Conservation (phyloP, 306 rosid genomes). For the Notholithocarpus densiflorus region DNA sequence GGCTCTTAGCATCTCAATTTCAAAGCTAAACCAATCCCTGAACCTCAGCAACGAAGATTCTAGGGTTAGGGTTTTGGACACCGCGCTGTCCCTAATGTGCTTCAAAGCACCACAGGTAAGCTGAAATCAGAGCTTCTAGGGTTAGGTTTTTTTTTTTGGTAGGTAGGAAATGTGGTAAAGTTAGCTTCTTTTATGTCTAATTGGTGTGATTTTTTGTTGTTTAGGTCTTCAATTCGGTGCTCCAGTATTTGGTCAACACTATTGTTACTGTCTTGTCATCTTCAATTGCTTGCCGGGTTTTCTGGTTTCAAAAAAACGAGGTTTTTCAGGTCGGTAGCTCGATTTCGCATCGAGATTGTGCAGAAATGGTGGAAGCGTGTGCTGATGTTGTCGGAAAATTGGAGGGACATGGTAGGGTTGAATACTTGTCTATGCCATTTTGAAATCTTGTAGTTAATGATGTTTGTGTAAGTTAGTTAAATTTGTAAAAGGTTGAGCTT, state of each 20-base stretch:
- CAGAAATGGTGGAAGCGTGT: slow-evolving; percentile 24
- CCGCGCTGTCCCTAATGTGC: slow-evolving; percentile 42
- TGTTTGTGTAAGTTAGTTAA: neutral
- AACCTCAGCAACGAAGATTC: slow-evolving; percentile 21
- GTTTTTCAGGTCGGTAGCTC: slow-evolving; percentile 36
- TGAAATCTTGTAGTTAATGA: too few species aligned
- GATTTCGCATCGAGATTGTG: slow-evolving; percentile 18
- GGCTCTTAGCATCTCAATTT: slow-evolving; percentile 23
- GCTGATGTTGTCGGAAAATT: slow-evolving; percentile 25
- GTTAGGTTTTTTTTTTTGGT: neutral
- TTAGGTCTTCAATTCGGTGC: slow-evolving; percentile 35
- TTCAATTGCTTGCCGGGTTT: slow-evolving; percentile 26
- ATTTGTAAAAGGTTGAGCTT: neutral
- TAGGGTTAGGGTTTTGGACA: slow-evolving; percentile 40
- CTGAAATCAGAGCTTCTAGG: neutral
- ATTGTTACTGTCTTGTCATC: slow-evolving; percentile 21
- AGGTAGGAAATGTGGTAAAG: neutral
- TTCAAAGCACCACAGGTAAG: slow-evolving; percentile 37
- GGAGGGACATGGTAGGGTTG: slow-evolving; percentile 25
- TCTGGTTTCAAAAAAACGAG: slow-evolving; percentile 19
- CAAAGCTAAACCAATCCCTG: slow-evolving; percentile 31
- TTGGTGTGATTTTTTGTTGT: neutral
- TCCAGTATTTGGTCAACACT: slow-evolving; percentile 21
- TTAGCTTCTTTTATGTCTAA: neutral
- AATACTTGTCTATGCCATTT: too few species aligned